Percentiles rank a stretch among this genome's conserved stretches.
Conservation (phyloP, 768 basidiomycete species). For the Rhodosporidiobolus odoratus region DNA sequence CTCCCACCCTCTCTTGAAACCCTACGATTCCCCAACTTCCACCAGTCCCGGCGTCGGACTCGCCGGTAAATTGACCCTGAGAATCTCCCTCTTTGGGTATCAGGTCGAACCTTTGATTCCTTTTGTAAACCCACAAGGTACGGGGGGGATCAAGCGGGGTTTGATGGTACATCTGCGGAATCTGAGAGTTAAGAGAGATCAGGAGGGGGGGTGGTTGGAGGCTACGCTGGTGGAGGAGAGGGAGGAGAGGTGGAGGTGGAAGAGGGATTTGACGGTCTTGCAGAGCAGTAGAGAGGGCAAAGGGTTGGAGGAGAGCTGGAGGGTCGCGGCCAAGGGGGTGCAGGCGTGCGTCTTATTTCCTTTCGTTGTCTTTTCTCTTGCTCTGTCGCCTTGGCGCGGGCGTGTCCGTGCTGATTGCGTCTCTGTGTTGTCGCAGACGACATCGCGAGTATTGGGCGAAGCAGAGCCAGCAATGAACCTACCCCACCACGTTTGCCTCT, state of each 20-base stretch:
- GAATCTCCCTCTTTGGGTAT: conserved; percentile 12
- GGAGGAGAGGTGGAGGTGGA: neutral
- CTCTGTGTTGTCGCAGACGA: neutral
- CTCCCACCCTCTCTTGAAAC: neutral
- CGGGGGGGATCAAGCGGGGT: neutral
- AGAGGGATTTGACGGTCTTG: neutral
- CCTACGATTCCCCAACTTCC: neutral
- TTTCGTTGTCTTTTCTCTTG: neutral
- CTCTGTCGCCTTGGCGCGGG: neutral
- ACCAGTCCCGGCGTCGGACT: neutral
- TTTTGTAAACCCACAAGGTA: neutral
- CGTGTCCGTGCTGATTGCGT: neutral
- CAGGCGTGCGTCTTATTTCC: neutral
- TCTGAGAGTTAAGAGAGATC: neutral
- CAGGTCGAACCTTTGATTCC: neutral
- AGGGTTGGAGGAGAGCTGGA: neutral
- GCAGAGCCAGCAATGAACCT: no score
- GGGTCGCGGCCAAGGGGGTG: neutral
- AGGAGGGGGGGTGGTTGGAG: neutral
- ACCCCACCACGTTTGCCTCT: no score
- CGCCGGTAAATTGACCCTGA: neutral
- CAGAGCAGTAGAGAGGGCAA: neutral
- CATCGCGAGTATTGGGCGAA: conserved; percentile 11
- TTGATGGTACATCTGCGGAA: neutral
- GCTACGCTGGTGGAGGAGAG: conserved; percentile 7